Conservation (phyloP, 306 rosid genomes). For the Albizia julibrissin region DNA sequence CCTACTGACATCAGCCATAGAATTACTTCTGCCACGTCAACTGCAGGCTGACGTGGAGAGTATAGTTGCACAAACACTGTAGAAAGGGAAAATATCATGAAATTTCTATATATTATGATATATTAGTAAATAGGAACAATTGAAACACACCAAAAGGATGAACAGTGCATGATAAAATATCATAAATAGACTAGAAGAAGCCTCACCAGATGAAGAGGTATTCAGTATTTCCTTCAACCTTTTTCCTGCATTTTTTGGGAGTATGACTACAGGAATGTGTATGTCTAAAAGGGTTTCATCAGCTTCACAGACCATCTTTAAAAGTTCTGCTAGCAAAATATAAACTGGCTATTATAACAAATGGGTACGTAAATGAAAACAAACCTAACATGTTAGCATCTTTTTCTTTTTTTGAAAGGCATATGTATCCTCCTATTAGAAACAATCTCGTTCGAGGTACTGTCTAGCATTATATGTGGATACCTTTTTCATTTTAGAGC, state of each 20-base stretch:
- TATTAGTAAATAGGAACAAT: background rate
- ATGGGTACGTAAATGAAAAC: conserved; percentile 4
- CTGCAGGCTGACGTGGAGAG: conserved; percentile 80
- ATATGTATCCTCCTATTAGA: too few species aligned
- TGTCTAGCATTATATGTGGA: too few species aligned
- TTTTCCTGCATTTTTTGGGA: conserved; percentile 86
- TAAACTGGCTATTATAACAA: conserved; percentile 25
- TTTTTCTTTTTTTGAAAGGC: too few species aligned
- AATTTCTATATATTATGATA: background rate
- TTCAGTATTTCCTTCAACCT: conserved; percentile 72
- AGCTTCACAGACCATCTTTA: conserved; percentile 94
- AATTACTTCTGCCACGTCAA: conserved; percentile 93
- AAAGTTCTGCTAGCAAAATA: conserved; percentile 70
- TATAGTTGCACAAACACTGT: conserved; percentile 93
- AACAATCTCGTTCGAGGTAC: too few species aligned
- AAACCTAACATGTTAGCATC: background rate
- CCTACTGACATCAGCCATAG: conserved; percentile 95
- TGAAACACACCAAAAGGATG: conserved; percentile 23
- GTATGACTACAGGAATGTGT: conserved; percentile 89
- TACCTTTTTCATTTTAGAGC: background rate
- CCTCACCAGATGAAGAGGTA: conserved; percentile 61
- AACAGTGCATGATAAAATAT: background rate
- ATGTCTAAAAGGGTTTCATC: conserved; percentile 81
- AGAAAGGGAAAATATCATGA: conserved; percentile 12
- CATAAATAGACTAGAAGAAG: conserved; percentile 8